Base-by-base conservation (phyloP, 768 basidiomycete species). In the Leccinum boreale region DNA sequence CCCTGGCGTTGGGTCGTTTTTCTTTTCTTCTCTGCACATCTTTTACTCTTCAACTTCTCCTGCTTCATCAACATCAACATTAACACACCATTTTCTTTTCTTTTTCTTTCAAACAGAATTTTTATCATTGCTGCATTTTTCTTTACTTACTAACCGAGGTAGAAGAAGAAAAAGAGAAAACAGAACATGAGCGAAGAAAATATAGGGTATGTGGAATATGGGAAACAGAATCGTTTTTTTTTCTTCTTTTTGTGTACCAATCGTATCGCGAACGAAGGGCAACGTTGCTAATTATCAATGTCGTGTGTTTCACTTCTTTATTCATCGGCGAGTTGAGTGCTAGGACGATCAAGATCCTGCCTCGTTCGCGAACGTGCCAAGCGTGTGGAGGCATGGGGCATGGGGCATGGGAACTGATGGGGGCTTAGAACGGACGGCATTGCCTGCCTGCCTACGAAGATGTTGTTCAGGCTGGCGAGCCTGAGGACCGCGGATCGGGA, bases 61-160 rank as follows among this genome's bases (percentile, higher is more conserved):
- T 60, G 61, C 57, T 64, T 57, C 61, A 61, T 59, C 54, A 33
- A 26, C 52, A 28, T 44, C 46, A 48, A 26, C 46, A 44, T 44
- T n/a, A 44, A 44, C 45, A 42, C 14, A n/a, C 28, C 23, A 17
- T 23, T 39, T 26, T 24, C 44, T 35, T 19, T 10, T 19, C 39
- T 39, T 4, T 19, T 19, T 42, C n/a, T 44, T 24, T 33, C 29
- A 15, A 47, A 53, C 55, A 58, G 50, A 50, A 48, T 56, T 60
- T 11, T 44, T 44, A 44, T 44, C 42, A 44, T 44, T 44, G 19
- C 19, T 44, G 19, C 42, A 44, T 44, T 21, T 39, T 39, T 39
- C 15, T 44, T 42, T n/a, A 31, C n/a, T 44, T 44, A 44, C 42
- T 44, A 19, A 44, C 42, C 42, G 42, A 44, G 42, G 42, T 21